A percentile compares a stretch with the other conserved stretches of the same genome.
Conservation (phyloP, 768 basidiomycete genomes). For the Pleurotus cornucopiae region DNA sequence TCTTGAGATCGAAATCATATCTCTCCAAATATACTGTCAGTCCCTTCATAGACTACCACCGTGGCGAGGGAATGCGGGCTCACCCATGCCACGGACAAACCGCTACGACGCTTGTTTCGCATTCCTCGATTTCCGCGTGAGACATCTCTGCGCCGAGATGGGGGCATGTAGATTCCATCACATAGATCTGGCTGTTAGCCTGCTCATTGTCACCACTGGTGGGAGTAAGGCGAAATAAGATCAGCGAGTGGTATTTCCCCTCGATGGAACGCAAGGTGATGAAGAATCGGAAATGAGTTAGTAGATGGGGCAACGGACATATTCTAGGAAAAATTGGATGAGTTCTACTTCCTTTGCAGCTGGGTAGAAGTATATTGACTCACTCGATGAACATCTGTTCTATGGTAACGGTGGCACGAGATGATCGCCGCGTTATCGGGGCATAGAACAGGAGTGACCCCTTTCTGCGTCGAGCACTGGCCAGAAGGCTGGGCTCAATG, state of each 20-base stretch:
- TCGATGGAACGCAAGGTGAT: constrained; percentile 56
- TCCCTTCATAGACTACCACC: neutral
- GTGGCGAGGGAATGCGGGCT: constrained; percentile 8
- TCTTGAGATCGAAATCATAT: constrained; percentile 70
- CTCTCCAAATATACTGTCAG: constrained; percentile 23
- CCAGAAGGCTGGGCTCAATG: no score
- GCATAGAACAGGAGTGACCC: no score
- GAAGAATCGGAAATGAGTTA: constrained; percentile 57
- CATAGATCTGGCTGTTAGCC: constrained; percentile 47
- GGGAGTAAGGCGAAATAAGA: constrained; percentile 58
- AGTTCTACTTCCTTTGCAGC: no score
- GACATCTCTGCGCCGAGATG: constrained; percentile 79
- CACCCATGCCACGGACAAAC: constrained; percentile 79
- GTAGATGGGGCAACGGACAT: constrained; percentile 35
- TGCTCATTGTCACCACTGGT: constrained; percentile 9
- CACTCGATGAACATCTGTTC: no score
- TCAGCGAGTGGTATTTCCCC: constrained; percentile 56
- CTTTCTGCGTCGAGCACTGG: no score
- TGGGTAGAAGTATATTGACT: no score
- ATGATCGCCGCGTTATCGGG: no score
- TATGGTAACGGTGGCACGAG: no score
- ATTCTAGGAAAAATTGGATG: constrained; percentile 26
- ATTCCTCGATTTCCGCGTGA: constrained; percentile 76
- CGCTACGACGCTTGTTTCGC: constrained; percentile 52
- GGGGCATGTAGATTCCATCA: constrained; percentile 79